A percentile compares a stretch with the other conserved stretches of the same genome.
phyloP scores from a whole-genome alignment of 176 grass and related monocot genomes.

The Ampelocalamus luodianensis region DNA sequence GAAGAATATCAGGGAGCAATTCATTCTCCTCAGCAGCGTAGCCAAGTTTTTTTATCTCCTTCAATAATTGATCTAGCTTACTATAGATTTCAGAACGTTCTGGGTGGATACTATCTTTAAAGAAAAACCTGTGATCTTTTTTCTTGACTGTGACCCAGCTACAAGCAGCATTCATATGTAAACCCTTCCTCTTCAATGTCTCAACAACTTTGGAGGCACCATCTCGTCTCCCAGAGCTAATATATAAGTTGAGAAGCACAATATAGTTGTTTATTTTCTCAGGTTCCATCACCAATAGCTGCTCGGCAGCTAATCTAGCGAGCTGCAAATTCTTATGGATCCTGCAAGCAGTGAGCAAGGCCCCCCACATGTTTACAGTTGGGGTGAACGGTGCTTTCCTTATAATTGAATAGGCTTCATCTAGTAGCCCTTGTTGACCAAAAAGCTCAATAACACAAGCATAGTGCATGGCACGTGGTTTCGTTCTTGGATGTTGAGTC shows the following conservation, averaged over 20 bases:
- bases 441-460: conserved; percentile 87
- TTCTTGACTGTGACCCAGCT: conserved; percentile 91
- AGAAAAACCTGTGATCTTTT: conserved; percentile 66
- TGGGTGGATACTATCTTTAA: conserved; percentile 68
- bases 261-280: conserved; percentile 73
- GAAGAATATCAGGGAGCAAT: conserved; percentile 71
- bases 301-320: conserved; percentile 67
- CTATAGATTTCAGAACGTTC: conserved; percentile 63
- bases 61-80: conserved; percentile 64
- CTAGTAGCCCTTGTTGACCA: conserved; percentile 73
- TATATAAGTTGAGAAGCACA: conserved; percentile 74
- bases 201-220: conserved; percentile 57
- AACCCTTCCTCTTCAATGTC: conserved; percentile 60
- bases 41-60: conserved; percentile 59
- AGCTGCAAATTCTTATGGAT: conserved; percentile 77
- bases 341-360: conserved; percentile 78
- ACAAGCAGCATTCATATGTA: conserved; percentile 55
- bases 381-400: conserved; percentile 66
- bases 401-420: conserved; percentile 82
- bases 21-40: conserved; percentile 56
- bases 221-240: conserved; percentile 52
- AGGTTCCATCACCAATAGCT: conserved; percentile 70
- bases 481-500: conserved; percentile 49
- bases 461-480: conserved; percentile 90
- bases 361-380: conserved; percentile 82